Percentiles rank a stretch among this genome's conserved stretches.
phyloP scores from a whole-genome alignment of 148 eudicot species.

The Nepenthes gracilis region DNA sequence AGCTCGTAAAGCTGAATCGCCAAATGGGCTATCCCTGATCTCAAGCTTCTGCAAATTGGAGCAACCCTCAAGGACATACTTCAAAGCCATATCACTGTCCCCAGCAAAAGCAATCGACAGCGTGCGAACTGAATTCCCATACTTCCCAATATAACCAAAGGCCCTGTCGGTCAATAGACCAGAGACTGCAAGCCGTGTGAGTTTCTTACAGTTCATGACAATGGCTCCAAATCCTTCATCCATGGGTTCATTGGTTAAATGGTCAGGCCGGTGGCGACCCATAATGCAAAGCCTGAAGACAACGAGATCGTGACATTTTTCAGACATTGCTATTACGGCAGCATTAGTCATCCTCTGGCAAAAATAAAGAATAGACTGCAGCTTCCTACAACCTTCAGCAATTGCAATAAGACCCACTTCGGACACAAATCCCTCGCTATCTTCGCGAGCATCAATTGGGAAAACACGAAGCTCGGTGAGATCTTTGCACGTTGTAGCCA shows the following conservation, averaged over 20 bases:
- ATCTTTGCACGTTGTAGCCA: constrained; percentile 65
- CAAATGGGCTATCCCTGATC: constrained; percentile 85
- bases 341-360: constrained; percentile 89
- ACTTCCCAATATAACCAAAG: constrained; percentile 55
- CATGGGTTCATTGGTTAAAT: constrained; percentile 64
- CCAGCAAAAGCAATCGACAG: constrained; percentile 86
- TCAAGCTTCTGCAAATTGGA: constrained; percentile 67
- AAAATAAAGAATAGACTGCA: constrained; percentile 63
- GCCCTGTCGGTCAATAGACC: constrained; percentile 69
- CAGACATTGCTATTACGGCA: constrained; percentile 75
- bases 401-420: constrained; percentile 77
- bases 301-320: constrained; percentile 63
- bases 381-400: constrained; percentile 61
- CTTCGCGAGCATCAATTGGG: constrained; percentile 63
- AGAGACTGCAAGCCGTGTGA: constrained; percentile 69
- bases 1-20: constrained; percentile 49
- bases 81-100: constrained; percentile 59
- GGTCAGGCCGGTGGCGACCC: constrained; percentile 68
- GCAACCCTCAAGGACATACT: constrained; percentile 69
- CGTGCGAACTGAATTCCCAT: constrained; percentile 66
- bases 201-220: constrained; percentile 81
- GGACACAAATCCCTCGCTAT: constrained; percentile 62
- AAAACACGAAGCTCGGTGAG: constrained; percentile 76
- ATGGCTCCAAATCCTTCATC: constrained; percentile 92
- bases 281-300: constrained; percentile 84